A percentile compares a stretch with the other conserved stretches of the same genome.
These are phyloP conservation scores for Ganoderma meredithae DNA, from an alignment of 1,284 basidiomycete species.

Conservation along the genomic window DNA sequence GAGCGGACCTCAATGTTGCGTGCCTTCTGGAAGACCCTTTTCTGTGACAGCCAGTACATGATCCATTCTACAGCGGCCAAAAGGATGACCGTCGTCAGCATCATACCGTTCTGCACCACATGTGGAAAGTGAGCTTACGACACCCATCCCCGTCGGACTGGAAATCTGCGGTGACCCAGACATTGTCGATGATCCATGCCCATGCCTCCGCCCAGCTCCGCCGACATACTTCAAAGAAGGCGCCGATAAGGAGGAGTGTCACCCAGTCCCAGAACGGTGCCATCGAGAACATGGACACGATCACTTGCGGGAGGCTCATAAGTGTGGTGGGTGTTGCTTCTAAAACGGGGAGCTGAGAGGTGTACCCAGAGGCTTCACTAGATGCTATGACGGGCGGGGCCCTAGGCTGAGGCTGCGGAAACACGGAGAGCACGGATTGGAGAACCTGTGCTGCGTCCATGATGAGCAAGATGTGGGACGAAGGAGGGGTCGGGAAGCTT, in stretches of 20 bases:
- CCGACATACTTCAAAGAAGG: conserved; percentile 63
- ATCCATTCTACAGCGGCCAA: conserved; percentile 27
- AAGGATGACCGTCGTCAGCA: not conserved
- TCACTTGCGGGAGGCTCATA: conserved; percentile 45
- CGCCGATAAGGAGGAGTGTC: conserved; percentile 68
- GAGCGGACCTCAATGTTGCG: conserved; percentile 26
- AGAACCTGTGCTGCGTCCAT: conserved; percentile 30
- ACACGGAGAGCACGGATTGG: conserved; percentile 27
- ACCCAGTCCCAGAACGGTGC: conserved; percentile 69
- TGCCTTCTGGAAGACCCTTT: conserved; percentile 24
- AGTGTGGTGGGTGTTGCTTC: not conserved
- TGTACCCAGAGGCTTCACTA: not conserved
- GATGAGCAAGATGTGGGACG: too few species aligned
- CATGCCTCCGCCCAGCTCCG: conserved; percentile 54
- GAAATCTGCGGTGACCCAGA: conserved; percentile 71
- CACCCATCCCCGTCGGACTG: conserved; percentile 64
- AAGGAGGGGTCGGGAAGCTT: not conserved
- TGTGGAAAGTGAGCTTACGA: conserved; percentile 49
- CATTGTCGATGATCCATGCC: conserved; percentile 52
- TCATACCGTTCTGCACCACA: not conserved
- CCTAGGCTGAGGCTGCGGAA: conserved; percentile 13
- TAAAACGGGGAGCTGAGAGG: not conserved
- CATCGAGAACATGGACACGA: conserved; percentile 49
- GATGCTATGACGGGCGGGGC: not conserved
- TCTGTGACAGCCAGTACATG: conserved; percentile 24